A percentile compares a stretch with the other conserved stretches of the same genome.
These are phyloP conservation scores for Trypanosoma vivax DNA, from an alignment of 208 protist genomes.

Conservation along the genomic window DNA sequence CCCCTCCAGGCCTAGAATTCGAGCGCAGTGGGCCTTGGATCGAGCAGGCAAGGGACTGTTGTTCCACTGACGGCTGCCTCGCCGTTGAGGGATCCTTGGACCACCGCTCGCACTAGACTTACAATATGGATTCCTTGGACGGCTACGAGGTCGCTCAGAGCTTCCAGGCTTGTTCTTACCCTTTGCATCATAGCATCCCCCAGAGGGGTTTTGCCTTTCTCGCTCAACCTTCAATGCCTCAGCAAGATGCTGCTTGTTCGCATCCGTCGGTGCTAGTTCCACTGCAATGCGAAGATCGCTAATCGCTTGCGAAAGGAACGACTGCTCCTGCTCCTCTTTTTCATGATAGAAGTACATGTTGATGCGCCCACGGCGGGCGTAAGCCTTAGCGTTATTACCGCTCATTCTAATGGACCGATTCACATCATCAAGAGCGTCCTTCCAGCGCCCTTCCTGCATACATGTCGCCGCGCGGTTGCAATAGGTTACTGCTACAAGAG, in stretches of 20 bases:
- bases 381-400: conserved; percentile 48
- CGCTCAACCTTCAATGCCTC: conserved; percentile 21
- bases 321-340: conserved; percentile 9
- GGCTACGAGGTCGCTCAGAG: background rate
- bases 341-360: conserved; percentile 36
- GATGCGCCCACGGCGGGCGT: conserved; percentile 49
- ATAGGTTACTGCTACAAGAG: conserved; percentile 56
- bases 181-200: background rate
- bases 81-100: no score
- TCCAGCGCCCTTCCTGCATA: conserved; percentile 62
- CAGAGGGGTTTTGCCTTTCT: conserved; percentile 6
- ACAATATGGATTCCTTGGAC: background rate
- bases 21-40: background rate
- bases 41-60: no score
- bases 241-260: conserved; percentile 21
- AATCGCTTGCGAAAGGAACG: conserved; percentile 49
- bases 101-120: background rate
- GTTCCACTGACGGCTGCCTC: no score
- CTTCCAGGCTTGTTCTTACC: no score
- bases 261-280: conserved; percentile 30
- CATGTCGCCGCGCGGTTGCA: conserved; percentile 78
- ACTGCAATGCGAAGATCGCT: conserved; percentile 41
- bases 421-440: conserved; percentile 45
- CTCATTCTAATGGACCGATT: conserved; percentile 39
- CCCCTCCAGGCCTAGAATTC: conserved; percentile 6